Evolutionary conservation across 192 early-diverging fungal species (phyloP).

Genomic region (Coemansia sp.): DNA sequence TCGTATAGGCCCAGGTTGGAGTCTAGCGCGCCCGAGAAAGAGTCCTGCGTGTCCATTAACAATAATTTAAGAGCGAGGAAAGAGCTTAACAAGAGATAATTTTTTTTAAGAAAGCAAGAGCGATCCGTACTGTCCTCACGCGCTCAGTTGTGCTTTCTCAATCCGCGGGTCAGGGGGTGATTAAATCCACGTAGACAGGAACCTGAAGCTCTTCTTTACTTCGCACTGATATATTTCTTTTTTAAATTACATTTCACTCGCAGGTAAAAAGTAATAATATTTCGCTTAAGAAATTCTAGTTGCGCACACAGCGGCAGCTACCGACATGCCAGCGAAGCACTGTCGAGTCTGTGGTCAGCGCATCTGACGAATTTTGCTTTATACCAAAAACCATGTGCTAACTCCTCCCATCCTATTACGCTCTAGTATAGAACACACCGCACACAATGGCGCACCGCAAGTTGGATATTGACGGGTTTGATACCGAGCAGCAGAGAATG

Average conservation of each 20-base stretch:
- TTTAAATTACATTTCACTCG: slow-evolving; percentile 4
- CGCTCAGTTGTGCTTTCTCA: neutral
- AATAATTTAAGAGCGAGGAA: neutral
- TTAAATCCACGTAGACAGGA: neutral
- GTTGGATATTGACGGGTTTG: slow-evolving; percentile 41
- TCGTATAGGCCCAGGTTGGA: slow-evolving; percentile 20
- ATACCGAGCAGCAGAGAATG: slow-evolving; percentile 38
- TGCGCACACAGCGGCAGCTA: neutral
- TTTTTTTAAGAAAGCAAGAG: neutral
- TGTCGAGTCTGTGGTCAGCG: neutral
- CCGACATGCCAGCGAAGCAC: neutral
- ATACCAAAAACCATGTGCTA: neutral
- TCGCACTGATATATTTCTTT: neutral
- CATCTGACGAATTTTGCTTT: neutral
- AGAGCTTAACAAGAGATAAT: neutral
- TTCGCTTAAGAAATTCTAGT: neutral
- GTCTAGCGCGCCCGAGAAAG: slow-evolving; percentile 22
- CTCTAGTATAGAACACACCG: neutral
- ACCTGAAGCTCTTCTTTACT: neutral
- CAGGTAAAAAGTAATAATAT: neutral
- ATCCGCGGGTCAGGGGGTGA: neutral
- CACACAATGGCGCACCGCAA: slow-evolving; percentile 49
- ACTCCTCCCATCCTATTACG: neutral
- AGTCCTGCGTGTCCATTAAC: slow-evolving; percentile 26
- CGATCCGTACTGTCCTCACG: neutral